Evolutionary conservation across 2,329 filamentous ascomycete genomes (phyloP), one percentile per base, ranked within the genome.

Genomic region (Aspergillus proliferans): DNA sequence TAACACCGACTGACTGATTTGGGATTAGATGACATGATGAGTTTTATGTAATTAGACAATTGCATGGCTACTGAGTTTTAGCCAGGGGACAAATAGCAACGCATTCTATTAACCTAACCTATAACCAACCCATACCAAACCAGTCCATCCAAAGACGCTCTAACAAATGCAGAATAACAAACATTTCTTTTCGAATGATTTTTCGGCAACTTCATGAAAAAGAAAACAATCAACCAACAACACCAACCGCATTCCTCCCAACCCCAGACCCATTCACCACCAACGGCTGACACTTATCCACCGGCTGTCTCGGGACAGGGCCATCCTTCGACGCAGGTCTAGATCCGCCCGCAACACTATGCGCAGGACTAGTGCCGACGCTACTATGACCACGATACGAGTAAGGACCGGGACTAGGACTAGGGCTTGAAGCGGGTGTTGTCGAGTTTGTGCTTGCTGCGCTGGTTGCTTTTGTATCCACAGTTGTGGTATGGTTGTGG

Each of bases 181-280:
- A 12, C 3, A 30, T 12, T 30, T 30, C 26, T 30, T 30, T 30
- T 30, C 26, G 4, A 12, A 3, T 28, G 22, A 22, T 30, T 12
- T 5, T 30, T 30, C 10, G 10, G 10, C 24, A 15, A 43, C 2
- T 8, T 18, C 21, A 30, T 9, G n/a, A 8, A 14, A 15, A 9
- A 43, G 3, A 24, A 8, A 28, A 24, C n/a, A 22, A 43, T 28
- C 24, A 33, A 14, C 7, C 22, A 34, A 42, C 4, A 21, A 21
- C 28, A 45, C 51, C 48, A 60, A 57, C 42, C 6, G 53, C 53
- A 19, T 55, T 57, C 28, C 50, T 47, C 18, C 62, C 58, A 19
- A 57, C 47, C 10, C 58, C 58, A 18, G 65, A 68, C 18, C 65
- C 65, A 48, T 68, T 68, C 7, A 68, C 60, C 8, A 68, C 65